These are phyloP conservation scores for Tetradesmus obliquus DNA, from an alignment of 139 green algal species.

Conservation along the genomic window DNA sequence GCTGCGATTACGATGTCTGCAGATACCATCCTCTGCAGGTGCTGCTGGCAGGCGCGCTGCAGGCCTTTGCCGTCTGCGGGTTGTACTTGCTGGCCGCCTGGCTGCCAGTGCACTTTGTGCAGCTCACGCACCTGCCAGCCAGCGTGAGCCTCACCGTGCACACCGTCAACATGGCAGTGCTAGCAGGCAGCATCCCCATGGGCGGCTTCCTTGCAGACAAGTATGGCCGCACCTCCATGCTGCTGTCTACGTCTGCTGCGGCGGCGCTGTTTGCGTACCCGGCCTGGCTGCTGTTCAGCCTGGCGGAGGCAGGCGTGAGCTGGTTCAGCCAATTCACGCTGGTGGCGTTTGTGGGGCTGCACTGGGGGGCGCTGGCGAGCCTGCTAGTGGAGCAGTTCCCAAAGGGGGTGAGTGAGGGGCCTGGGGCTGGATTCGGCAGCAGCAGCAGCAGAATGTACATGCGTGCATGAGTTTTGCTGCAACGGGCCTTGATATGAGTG, in stretches of 20 bases:
- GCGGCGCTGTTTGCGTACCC: conserved; percentile 25
- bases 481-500: not conserved
- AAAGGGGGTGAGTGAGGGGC: conserved; percentile 14
- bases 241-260: conserved; percentile 22
- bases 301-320: not conserved
- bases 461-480: not conserved
- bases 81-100: conserved; percentile 32
- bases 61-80: conserved; percentile 24
- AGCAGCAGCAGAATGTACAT: not conserved
- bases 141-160: not conserved
- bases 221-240: conserved; percentile 9
- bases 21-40: not conserved
- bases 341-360: conserved; percentile 22
- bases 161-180: conserved; percentile 30
- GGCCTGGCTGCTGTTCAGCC: conserved; percentile 37
- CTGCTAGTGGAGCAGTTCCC: conserved; percentile 7
- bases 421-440: not conserved
- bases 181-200: conserved; percentile 11
- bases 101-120: conserved; percentile 25
- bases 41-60: not conserved
- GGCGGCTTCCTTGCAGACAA: conserved; percentile 36
- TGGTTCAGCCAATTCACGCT: conserved; percentile 30
- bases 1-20: not conserved
- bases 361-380: not conserved
- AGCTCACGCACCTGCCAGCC: not conserved